Base-by-base conservation (phyloP, 2,329 filamentous ascomycete genomes). In the Aspergillus tamarii region DNA sequence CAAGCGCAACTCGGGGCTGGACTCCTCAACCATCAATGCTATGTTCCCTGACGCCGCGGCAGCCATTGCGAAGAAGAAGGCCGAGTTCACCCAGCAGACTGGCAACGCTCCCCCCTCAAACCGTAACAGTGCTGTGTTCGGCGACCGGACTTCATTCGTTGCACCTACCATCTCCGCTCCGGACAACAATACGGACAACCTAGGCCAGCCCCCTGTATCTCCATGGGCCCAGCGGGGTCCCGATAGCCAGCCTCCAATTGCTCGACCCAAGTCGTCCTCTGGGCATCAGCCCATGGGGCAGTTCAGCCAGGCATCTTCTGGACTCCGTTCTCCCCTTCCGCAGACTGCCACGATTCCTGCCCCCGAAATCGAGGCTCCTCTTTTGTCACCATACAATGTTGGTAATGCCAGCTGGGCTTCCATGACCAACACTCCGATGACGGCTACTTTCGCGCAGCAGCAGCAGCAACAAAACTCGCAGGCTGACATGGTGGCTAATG, bases 41-140 rank as follows among this genome's bases (percentile, higher is more conserved):
- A 98, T 99, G 95, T 99, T 99, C 78, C 95, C 95, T 8, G 95
- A 99, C 82, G 95, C 95, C 52, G 95, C 95, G 16, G 94, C 94
- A 48, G 95, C 95, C n/a, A 98, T 99, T 77, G 94, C 94, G 30
- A 96, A 95, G 65, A 94, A 99, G 80, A 97, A 97, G 83, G 94
- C 94, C 63, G 96, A 97, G 77, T 98, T 96, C 76, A 96, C 94
- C 21, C 94, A 97, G 78, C 92, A 96, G 77, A 97, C 94, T 4
- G 95, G 94, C 64, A 93, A 94, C 68, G 89, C 90, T 26, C 93
- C 94, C 4, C 88, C 92, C 0, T 97, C 95, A 26, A 97, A 96
- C 83, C 89, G 95, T 64, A 98, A 97, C 82, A 98, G 94, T 78
- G 85, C 89, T 66, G 88, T 89, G 23, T 87, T 93, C 62, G 93